phyloP scores from a whole-genome alignment of 2,329 filamentous ascomycete genomes.

The Fusarium anguioides region DNA sequence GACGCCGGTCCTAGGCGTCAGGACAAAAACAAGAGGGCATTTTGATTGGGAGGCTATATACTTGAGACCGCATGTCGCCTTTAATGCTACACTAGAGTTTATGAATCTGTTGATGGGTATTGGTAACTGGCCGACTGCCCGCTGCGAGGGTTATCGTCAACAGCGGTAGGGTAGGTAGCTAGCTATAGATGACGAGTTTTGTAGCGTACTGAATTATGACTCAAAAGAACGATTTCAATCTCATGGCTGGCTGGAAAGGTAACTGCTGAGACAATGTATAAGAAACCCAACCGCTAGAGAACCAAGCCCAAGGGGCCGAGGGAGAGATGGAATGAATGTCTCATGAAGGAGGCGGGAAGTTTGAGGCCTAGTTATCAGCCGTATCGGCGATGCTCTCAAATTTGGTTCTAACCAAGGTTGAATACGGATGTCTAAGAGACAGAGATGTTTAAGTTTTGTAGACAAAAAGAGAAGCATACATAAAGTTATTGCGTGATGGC shows the following conservation, averaged over 20 bases:
- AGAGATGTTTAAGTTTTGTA: background rate
- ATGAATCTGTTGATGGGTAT: constrained; percentile 15
- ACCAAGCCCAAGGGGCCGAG: constrained; percentile 1
- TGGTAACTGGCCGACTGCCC: background rate
- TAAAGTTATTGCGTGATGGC: background rate
- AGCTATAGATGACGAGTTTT: background rate
- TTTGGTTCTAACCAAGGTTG: background rate
- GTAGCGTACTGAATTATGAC: constrained; percentile 8
- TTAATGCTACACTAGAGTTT: constrained; percentile 38
- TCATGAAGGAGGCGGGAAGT: constrained; percentile 7
- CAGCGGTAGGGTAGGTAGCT: background rate
- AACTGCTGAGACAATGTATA: constrained; percentile 1
- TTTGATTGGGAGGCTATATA: constrained; percentile 41
- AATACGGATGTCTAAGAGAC: background rate
- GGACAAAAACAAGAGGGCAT: constrained; percentile 34
- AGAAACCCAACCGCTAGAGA: background rate
- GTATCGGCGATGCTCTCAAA: background rate
- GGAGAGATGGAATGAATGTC: constrained; percentile 24
- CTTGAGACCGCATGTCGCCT: constrained; percentile 30
- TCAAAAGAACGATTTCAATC: background rate
- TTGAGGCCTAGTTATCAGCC: background rate
- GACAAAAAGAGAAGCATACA: background rate
- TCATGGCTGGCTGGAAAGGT: background rate
- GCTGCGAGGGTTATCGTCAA: background rate
- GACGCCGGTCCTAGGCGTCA: constrained; percentile 31